These are phyloP conservation scores for Fusarium stilboides DNA, from an alignment of 2,329 filamentous ascomycete species.

Conservation along the genomic window DNA sequence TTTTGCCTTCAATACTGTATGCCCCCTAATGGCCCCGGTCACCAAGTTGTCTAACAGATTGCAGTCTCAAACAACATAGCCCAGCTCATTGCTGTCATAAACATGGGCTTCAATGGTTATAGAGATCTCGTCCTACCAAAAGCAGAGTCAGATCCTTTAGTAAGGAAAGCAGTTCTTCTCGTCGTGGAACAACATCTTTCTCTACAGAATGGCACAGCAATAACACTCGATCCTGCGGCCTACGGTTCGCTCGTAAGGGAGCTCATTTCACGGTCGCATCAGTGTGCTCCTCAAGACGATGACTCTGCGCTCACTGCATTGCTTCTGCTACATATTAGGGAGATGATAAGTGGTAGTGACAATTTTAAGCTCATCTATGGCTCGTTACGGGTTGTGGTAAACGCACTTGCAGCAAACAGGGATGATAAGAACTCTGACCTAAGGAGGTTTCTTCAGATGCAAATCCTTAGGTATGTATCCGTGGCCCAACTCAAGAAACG, in stretches of 20 bases:
- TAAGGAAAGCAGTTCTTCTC: constrained; percentile 40
- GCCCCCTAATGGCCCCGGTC: fast-evolving
- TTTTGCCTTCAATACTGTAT: constrained; percentile 43
- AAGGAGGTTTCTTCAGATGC: constrained; percentile 41
- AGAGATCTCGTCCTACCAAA: constrained; percentile 39
- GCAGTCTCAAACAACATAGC: constrained; percentile 45
- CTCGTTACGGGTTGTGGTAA: constrained; percentile 34
- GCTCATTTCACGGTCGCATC: constrained; percentile 35
- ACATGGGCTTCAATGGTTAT: constrained; percentile 46
- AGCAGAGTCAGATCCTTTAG: constrained; percentile 39
- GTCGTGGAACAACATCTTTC: constrained; percentile 44
- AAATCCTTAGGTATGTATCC: constrained; percentile 29
- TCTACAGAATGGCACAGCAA: constrained; percentile 22
- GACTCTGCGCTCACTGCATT: constrained; percentile 43
- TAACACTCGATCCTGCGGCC: constrained; percentile 26
- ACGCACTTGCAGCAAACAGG: constrained; percentile 21
- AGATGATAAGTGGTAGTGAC: constrained; percentile 47
- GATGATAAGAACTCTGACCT: constrained; percentile 25
- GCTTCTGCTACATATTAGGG: constrained; percentile 39
- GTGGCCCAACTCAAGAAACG: fast-evolving
- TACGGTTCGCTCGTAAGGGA: constrained; percentile 37
- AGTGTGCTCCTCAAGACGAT: constrained; percentile 41
- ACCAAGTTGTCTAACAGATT: not conserved
- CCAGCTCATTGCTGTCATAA: constrained; percentile 44
- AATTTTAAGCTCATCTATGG: constrained; percentile 44